Conservation (phyloP, 1,284 basidiomycete species). For the Schizophyllum commune region DNA sequence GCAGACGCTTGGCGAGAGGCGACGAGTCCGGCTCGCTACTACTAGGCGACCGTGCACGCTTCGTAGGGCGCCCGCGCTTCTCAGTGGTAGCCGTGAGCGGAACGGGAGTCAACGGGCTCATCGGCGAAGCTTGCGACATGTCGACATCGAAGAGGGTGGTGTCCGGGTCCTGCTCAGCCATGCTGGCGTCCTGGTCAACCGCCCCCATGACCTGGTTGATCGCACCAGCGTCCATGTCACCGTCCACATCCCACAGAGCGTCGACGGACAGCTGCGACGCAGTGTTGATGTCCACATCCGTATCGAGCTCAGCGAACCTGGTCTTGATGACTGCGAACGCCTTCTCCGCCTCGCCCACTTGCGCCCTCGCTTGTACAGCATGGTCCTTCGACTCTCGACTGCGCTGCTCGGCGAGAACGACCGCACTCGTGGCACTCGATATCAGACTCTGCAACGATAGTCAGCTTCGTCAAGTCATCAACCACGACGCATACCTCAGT, state of each 20-base stretch:
- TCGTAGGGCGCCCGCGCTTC: background rate
- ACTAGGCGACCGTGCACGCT: background rate
- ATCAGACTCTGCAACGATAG: background rate
- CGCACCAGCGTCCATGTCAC: too few species aligned
- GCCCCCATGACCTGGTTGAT: too few species aligned
- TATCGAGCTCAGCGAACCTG: background rate
- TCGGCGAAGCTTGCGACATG: background rate
- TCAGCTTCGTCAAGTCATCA: too few species aligned
- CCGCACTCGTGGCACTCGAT: background rate
- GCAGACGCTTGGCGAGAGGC: background rate
- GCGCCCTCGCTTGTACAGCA: background rate
- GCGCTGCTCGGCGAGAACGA: background rate
- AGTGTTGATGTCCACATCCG: background rate
- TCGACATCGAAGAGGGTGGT: too few species aligned
- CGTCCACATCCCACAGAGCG: too few species aligned
- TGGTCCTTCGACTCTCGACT: background rate
- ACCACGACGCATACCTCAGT: background rate
- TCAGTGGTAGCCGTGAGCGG: background rate
- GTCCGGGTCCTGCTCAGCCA: too few species aligned
- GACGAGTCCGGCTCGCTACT: background rate
- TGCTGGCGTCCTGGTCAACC: too few species aligned
- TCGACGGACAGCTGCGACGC: background rate
- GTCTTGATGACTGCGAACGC: too few species aligned
- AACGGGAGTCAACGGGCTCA: background rate
- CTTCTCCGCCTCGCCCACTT: background rate